Base-by-base conservation (phyloP, 2,329 filamentous ascomycete genomes). In the Exophiala xenobiotica region DNA sequence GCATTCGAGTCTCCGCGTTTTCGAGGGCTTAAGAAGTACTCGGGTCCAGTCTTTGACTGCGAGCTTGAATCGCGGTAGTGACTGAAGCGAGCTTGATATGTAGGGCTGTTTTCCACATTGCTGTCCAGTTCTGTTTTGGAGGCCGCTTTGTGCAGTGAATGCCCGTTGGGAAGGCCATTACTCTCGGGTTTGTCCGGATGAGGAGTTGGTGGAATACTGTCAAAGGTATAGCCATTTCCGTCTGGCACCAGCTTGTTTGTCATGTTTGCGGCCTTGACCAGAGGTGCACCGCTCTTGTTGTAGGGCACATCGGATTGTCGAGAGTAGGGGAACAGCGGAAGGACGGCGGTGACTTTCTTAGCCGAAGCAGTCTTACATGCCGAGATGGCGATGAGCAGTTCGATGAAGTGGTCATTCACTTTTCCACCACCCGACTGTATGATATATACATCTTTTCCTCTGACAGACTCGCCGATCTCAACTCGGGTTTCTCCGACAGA, bases 361-460 rank as follows among this genome's bases (percentile, higher is more conserved):
- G 93, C 93, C 33, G 91, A 96, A 63, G 90, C 90, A 9, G 88
- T 86, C 74, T 96, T 95, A 82, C 93, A 97, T 56, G 93, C 93
- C n/a, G 90, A 95, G 64, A 97, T 92, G 75, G 93, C 96, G 74
- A 97, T 96, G 70, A 95, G 88, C 43, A 97, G 84, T 68, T 99
- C 93, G 76, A 99, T 87, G 60, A 99, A 83, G 73, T 95, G 85
- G 73, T 99, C 93, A 69, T 99, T 99, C 73, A 96, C 89, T 64
- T 87, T 88, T 58, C 90, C 90, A 62, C 89, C 89, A 62, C 90
- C 90, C 35, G 90, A 93, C 73, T 97, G 92, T 65, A 99, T 90
- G 68, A 97, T 96, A 75, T 95, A 99, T 69, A 96, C 93, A 82
- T 99, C 93, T 71, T 99, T 99, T 63, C 89, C 93, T 63, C 93